These are phyloP conservation scores for Melastoma candidum DNA, from an alignment of 441 rosid genomes.

Conservation along the genomic window DNA sequence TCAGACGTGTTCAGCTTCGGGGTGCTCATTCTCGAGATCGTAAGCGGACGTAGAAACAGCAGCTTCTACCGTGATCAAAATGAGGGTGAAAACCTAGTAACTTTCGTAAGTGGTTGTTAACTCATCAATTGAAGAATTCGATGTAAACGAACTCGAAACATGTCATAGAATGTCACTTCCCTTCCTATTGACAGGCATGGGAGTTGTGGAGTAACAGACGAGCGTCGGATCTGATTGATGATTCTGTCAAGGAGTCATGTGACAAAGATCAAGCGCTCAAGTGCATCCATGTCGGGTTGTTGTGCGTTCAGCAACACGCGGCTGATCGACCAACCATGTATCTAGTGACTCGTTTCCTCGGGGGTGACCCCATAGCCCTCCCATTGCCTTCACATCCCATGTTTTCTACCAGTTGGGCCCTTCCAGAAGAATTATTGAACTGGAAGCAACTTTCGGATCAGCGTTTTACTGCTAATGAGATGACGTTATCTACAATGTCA, in stretches of 20 bases:
- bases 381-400: no score
- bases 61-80: background rate
- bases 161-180: no score
- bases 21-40: background rate
- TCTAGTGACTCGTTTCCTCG: no score
- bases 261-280: background rate
- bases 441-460: no score
- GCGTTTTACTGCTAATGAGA: no score
- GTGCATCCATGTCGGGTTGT: slow-evolving; percentile 9
- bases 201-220: slow-evolving; percentile 12
- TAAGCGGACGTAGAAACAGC: slow-evolving; percentile 3
- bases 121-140: background rate
- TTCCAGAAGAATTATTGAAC: no score
- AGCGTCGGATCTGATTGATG: slow-evolving; percentile 7
- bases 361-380: no score
- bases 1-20: no score
- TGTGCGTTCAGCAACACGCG: no score
- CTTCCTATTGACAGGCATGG: slow-evolving; percentile 8
- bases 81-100: slow-evolving; percentile 4
- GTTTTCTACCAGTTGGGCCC: background rate
- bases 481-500: no score
- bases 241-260: background rate
- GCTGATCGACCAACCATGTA: no score
- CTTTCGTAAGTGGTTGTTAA: background rate
- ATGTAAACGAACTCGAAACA: no score